phyloP scores from a whole-genome alignment of 2,329 filamentous ascomycete genomes.

The Penicillium polonicum region DNA sequence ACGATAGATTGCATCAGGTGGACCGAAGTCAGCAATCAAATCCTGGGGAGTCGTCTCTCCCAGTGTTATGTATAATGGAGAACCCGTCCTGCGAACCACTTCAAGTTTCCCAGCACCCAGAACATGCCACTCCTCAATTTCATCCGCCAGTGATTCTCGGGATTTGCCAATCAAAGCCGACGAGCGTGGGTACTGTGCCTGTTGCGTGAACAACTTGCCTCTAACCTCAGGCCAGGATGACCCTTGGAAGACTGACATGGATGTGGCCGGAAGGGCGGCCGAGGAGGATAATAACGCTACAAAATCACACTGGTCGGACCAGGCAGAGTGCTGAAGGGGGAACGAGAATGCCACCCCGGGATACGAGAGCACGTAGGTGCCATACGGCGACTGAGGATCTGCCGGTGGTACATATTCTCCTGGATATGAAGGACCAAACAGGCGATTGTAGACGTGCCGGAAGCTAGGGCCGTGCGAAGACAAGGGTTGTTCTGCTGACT shows the following conservation, averaged over 20 bases:
- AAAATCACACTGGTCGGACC: constrained; percentile 73
- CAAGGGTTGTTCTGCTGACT: constrained; percentile 33
- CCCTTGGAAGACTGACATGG: constrained; percentile 89
- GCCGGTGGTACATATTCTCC: constrained; percentile 80
- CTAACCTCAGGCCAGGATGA: constrained; percentile 86
- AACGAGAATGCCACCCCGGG: constrained; percentile 94
- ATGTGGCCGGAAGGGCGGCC: constrained; percentile 71
- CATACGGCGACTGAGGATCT: constrained; percentile 52
- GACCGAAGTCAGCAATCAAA: constrained; percentile 82
- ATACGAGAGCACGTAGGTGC: constrained; percentile 88
- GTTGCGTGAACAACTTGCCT: constrained; percentile 70
- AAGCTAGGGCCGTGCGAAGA: constrained; percentile 68
- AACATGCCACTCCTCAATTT: constrained; percentile 77
- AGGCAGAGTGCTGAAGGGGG: constrained; percentile 69
- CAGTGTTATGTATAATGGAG: constrained; percentile 68
- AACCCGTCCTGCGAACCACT: constrained; percentile 67
- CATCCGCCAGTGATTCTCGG: constrained; percentile 80
- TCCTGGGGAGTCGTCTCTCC: constrained; percentile 91
- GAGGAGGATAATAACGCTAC: constrained; percentile 81
- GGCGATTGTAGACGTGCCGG: constrained; percentile 83
- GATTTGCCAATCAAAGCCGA: constrained; percentile 67
- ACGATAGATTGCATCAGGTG: constrained; percentile 89
- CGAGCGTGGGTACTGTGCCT: constrained; percentile 71
- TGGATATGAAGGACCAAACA: constrained; percentile 91
- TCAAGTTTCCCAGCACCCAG: constrained; percentile 77